Evolutionary conservation across 768 basidiomycete species (phyloP).

Genomic region (Daedaleopsis nitida): DNA sequence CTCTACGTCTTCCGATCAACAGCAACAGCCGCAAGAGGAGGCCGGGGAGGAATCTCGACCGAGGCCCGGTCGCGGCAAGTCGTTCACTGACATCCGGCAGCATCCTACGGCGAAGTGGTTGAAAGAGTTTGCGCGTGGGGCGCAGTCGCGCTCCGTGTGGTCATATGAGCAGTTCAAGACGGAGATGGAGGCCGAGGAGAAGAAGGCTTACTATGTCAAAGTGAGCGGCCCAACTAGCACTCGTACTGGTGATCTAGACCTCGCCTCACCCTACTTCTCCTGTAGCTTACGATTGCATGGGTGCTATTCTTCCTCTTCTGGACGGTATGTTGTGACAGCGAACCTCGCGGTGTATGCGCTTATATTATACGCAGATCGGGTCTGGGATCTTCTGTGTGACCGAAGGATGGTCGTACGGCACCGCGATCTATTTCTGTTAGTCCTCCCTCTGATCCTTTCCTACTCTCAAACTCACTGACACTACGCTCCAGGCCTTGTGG

Average conservation of each 20-base stretch:
- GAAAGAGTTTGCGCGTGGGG: constrained; percentile 19
- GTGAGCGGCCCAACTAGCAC: too few relatives aligned
- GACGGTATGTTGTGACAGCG: constrained; percentile 51
- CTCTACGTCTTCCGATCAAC: too few relatives aligned
- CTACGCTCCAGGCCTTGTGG: constrained; percentile 56
- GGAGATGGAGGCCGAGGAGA: constrained; percentile 40
- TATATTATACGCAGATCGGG: too few relatives aligned
- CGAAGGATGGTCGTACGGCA: constrained; percentile 67
- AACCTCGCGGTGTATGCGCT: too few relatives aligned
- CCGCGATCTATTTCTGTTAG: constrained; percentile 74
- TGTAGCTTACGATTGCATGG: constrained; percentile 52
- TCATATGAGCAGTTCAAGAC: constrained; percentile 23
- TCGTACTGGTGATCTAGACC: too few relatives aligned
- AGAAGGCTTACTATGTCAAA: constrained; percentile 57
- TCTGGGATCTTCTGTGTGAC: constrained; percentile 68
- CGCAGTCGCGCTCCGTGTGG: constrained; percentile 4
- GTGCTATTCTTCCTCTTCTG: constrained; percentile 75
- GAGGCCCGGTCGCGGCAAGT: not conserved
- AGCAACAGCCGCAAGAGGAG: too few relatives aligned
- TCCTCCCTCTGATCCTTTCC: constrained; percentile 1
- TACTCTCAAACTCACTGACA: too few relatives aligned
- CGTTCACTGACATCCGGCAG: not conserved
- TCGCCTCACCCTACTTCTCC: too few relatives aligned
- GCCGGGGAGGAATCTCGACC: too few relatives aligned
- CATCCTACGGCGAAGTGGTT: constrained; percentile 20